These are phyloP conservation scores for Biscutella laevigata DNA, from an alignment of 441 rosid species.

Conservation along the genomic window DNA sequence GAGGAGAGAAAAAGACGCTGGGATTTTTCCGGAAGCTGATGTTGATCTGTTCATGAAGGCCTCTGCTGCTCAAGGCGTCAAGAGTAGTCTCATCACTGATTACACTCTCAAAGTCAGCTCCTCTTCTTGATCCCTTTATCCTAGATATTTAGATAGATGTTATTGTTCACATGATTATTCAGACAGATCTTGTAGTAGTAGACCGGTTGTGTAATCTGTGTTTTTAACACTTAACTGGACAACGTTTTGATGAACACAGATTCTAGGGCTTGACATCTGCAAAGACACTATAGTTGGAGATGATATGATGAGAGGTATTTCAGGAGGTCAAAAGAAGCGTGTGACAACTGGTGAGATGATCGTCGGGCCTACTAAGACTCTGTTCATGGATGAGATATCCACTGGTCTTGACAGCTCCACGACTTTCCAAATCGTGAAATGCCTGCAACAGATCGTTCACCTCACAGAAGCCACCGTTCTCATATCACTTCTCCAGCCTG, in stretches of 20 bases:
- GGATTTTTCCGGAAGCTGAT: constrained; percentile 60
- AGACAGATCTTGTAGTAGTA: too few relatives aligned
- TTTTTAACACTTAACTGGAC: too few relatives aligned
- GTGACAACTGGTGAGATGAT: constrained; percentile 95
- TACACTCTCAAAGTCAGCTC: constrained; percentile 51
- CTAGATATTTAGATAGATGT: not conserved
- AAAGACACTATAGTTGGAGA: constrained; percentile 86
- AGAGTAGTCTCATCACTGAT: constrained; percentile 55
- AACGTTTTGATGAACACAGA: too few relatives aligned
- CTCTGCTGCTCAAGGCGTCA: constrained; percentile 54
- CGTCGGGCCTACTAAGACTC: constrained; percentile 82
- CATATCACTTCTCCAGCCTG: constrained; percentile 81
- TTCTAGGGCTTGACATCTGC: constrained; percentile 84
- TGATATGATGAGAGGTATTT: constrained; percentile 74
- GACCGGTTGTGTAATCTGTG: too few relatives aligned
- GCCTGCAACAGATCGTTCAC: constrained; percentile 79
- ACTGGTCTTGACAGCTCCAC: constrained; percentile 96
- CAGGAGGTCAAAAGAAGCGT: constrained; percentile 89
- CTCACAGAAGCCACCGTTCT: constrained; percentile 66
- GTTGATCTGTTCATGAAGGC: constrained; percentile 73
- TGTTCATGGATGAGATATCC: constrained; percentile 95
- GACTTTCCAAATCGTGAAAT: constrained; percentile 75
- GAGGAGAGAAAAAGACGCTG: constrained; percentile 52
- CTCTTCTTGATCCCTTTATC: not conserved
- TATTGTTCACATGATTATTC: not conserved